Evolutionary conservation across 2,329 filamentous ascomycete genomes (phyloP), one percentile per base, ranked within the genome.

Genomic region (Xylaria polymorpha): DNA sequence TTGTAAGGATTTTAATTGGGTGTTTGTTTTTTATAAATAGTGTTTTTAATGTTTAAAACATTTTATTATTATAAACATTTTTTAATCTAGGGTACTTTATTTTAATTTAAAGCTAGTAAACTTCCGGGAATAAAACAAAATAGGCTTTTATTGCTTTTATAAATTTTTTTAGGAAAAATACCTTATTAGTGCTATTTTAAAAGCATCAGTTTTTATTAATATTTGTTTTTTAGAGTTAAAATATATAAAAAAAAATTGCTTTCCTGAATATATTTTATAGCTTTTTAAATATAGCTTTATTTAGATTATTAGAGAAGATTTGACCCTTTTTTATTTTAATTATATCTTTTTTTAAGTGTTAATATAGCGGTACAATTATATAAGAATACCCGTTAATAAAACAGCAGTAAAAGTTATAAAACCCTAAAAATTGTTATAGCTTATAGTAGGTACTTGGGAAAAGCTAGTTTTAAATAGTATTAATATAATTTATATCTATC

Each of bases 341-440:
- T 51, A 14, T 29, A 15, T 20, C 6, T 32, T 53, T 41, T 55
- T 50, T 66, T 48, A 59, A 59, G 60, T 51, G 60, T 12, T n/a
- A 10, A 22, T 3, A 32, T 53, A 60, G 60, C 29, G 53, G 29
- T 8, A 15, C 14, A 15, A 44, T 12, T 29, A 66, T 66, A 12
- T 53, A 43, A 41, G 44, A 66, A 66, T 37, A 66, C 43, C 20
- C 53, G 41, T 60, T 59, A 66, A 66, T 66, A 66, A 66, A 66
- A 39, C 20, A 25, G 7, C 14, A 35, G 60, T 66, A 66, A 59
- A 66, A 66, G 35, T 60, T 62, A 44, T 44, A 59, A 59, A 65
- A 59, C n/a, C 41, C 53, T 65, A 61, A 35, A 55, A 55, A 55
- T 46, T 59, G 44, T 51, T 59, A 59, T n/a, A 59, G 6, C 12